Percentiles rank a stretch among this genome's conserved stretches.
phyloP scores from a whole-genome alignment of 163 green algal genomes.

The Scenedesmus sp. region DNA sequence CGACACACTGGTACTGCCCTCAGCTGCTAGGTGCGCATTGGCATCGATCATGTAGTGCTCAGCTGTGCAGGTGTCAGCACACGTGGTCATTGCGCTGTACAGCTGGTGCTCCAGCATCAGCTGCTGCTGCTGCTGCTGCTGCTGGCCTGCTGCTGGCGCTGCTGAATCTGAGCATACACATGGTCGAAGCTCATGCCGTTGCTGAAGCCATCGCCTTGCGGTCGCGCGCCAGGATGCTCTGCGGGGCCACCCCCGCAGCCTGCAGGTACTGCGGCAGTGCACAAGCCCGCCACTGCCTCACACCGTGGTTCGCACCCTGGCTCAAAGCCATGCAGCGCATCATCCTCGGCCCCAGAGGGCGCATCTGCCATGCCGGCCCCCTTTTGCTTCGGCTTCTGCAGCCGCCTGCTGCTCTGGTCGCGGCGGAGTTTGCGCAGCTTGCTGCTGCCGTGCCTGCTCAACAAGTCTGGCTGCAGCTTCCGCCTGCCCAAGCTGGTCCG shows the following conservation, averaged over 20 bases:
- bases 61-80: not conserved
- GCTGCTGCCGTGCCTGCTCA: slow-evolving; percentile 11
- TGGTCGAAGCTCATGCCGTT: not conserved
- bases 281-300: not conserved
- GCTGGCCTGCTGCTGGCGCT: not conserved
- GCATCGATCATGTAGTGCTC: not conserved
- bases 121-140: not conserved
- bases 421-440: not conserved
- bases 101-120: not conserved
- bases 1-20: not conserved
- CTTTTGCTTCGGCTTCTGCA: not conserved
- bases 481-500: not conserved
- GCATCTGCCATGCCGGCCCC: not conserved
- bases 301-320: not conserved
- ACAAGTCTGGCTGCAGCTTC: not conserved
- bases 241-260: not conserved
- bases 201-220: not conserved
- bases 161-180: not conserved
- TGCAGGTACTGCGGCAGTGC: not conserved
- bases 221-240: not conserved
- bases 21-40: not conserved
- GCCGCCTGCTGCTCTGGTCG: not conserved
- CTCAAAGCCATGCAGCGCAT: not conserved
- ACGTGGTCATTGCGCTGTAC: not conserved
- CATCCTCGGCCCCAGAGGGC: not conserved